phyloP scores from a whole-genome alignment of 2,329 filamentous ascomycete genomes.

The Magnaporthales sp. region DNA sequence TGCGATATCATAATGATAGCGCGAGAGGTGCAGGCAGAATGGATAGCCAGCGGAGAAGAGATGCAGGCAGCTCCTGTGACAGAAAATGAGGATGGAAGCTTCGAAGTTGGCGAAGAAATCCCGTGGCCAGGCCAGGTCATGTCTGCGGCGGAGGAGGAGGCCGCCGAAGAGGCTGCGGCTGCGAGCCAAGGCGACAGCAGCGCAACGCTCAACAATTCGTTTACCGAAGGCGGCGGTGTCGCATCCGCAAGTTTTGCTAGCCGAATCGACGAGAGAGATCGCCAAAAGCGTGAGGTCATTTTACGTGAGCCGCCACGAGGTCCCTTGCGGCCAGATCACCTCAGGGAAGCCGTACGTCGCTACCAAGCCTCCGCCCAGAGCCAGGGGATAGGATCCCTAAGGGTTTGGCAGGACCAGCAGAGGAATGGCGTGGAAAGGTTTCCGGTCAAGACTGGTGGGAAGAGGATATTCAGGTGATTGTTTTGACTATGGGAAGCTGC shows the following conservation, averaged over 20 bases:
- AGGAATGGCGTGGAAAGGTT: conserved; percentile 52
- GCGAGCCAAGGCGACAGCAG: conserved; percentile 16
- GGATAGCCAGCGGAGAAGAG: conserved; percentile 50
- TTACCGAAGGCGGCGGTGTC: not conserved
- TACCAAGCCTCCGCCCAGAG: conserved; percentile 57
- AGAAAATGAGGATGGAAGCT: conserved; percentile 13
- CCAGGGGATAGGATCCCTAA: conserved; percentile 50
- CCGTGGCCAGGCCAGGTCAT: conserved; percentile 18
- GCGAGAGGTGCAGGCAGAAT: conserved; percentile 62
- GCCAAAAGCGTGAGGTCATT: conserved; percentile 19
- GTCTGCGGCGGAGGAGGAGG: conserved; percentile 13
- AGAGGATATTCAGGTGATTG: conserved; percentile 41
- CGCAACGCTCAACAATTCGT: conserved; percentile 6
- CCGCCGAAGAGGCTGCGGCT: conserved; percentile 8
- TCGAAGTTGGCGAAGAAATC: conserved; percentile 17
- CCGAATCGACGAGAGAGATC: conserved; percentile 12
- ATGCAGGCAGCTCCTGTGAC: conserved; percentile 44
- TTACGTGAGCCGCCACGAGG: conserved; percentile 33
- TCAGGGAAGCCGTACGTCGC: conserved; percentile 63
- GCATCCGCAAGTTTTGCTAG: not conserved
- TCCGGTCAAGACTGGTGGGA: conserved; percentile 40
- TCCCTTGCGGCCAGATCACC: conserved; percentile 64
- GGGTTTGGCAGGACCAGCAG: conserved; percentile 53
- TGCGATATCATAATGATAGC: conserved; percentile 69
- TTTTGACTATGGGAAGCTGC: not conserved